A percentile compares a stretch with the other conserved stretches of the same genome.
These are phyloP conservation scores for Nannizzia gypsea DNA, from an alignment of 2,329 filamentous ascomycete genomes.

Conservation along the genomic window DNA sequence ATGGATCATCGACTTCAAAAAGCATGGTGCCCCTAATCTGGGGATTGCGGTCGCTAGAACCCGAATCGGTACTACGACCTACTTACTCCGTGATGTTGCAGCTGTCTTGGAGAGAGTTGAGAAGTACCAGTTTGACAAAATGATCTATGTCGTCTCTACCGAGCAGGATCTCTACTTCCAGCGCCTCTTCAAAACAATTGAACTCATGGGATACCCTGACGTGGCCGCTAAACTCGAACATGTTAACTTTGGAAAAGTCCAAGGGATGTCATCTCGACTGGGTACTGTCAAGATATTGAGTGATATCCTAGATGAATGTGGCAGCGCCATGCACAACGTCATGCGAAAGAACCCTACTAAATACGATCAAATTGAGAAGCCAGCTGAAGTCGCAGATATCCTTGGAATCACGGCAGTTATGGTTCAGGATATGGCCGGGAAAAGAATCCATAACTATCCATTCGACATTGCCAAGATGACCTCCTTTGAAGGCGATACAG, in stretches of 20 bases:
- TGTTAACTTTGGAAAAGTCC: slow-evolving; percentile 62
- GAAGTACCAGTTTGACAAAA: slow-evolving; percentile 56
- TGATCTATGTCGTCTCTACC: slow-evolving; percentile 67
- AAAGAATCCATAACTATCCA: slow-evolving; percentile 54
- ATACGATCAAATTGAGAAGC: slow-evolving; percentile 70
- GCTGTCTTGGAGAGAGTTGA: slow-evolving; percentile 56
- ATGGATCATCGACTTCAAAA: slow-evolving; percentile 59
- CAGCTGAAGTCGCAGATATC: slow-evolving; percentile 61
- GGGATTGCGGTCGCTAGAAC: slow-evolving; percentile 61
- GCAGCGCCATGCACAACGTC: slow-evolving; percentile 80
- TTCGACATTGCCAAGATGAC: slow-evolving; percentile 76
- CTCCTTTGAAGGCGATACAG: slow-evolving; percentile 74
- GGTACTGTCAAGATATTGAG: slow-evolving; percentile 56
- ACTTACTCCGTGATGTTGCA: slow-evolving; percentile 66
- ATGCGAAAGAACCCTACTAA: slow-evolving; percentile 75
- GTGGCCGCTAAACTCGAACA: slow-evolving; percentile 58
- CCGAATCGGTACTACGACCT: slow-evolving; percentile 62
- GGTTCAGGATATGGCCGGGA: slow-evolving; percentile 86
- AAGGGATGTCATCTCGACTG: slow-evolving; percentile 58
- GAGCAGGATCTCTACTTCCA: slow-evolving; percentile 62
- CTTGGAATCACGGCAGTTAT: slow-evolving; percentile 80
- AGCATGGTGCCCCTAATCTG: slow-evolving; percentile 56
- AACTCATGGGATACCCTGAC: slow-evolving; percentile 57
- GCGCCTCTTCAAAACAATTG: slow-evolving; percentile 65
- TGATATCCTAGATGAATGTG: slow-evolving; percentile 59